These are phyloP conservation scores for Kuraishia hungarica DNA, from an alignment of 805 yeast genomes.

Conservation along the genomic window DNA sequence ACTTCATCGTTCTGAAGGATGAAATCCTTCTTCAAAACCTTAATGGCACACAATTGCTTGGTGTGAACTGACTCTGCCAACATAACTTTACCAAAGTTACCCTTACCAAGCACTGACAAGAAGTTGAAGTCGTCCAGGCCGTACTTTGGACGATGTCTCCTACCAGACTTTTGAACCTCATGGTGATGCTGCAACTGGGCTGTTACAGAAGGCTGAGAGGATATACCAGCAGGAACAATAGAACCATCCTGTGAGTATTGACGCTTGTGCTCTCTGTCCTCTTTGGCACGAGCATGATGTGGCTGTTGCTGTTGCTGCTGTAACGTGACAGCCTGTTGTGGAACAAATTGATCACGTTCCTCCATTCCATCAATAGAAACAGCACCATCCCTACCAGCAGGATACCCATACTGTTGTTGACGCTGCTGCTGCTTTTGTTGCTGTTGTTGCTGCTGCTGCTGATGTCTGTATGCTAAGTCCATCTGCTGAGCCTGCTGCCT, in stretches of 20 bases:
- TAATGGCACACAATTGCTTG: constrained; percentile 81
- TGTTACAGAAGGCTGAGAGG: constrained; percentile 7
- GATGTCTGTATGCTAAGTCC: constrained; percentile 10
- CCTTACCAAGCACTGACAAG: constrained; percentile 93
- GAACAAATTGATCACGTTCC: not conserved
- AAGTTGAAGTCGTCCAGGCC: constrained; percentile 94
- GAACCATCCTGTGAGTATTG: not conserved
- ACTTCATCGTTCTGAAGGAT: constrained; percentile 94
- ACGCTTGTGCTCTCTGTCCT: not conserved
- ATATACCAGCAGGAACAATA: not conserved
- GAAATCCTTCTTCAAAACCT: constrained; percentile 92
- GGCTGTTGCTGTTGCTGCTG: not conserved
- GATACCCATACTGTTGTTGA: not conserved
- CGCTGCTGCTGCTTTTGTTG: constrained; percentile 3
- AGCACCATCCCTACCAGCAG: not conserved
- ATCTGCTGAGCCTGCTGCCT: constrained; percentile 3
- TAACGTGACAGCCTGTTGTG: not conserved
- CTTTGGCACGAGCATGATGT: not conserved
- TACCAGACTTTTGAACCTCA: constrained; percentile 21
- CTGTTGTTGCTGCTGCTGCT: constrained; percentile 8
- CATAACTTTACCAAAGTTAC: constrained; percentile 98
- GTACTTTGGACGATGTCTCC: constrained; percentile 53
- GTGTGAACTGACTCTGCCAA: constrained; percentile 88
- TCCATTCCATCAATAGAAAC: not conserved
- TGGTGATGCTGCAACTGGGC: constrained; percentile 15